phyloP scores from a whole-genome alignment of 2,329 filamentous ascomycete species.

The Trichoderma endophyticum region DNA sequence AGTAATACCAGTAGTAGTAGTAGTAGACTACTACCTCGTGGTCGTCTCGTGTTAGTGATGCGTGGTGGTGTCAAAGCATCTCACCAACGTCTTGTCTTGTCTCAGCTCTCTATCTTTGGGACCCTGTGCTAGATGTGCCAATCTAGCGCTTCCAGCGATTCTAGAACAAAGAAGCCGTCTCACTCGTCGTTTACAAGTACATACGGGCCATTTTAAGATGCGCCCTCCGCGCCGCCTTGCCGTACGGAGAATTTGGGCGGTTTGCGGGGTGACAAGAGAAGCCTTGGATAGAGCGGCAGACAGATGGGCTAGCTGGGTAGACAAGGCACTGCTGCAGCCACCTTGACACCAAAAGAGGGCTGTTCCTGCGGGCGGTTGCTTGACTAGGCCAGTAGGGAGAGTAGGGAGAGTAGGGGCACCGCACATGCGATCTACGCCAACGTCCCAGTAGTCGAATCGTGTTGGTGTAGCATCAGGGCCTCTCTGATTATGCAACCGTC shows the following conservation, averaged over 20 bases:
- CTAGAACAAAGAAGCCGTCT: slow-evolving; percentile 2
- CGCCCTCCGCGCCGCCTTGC: slow-evolving; percentile 9
- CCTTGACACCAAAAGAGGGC: neutral
- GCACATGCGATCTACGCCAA: neutral
- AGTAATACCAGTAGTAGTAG: neutral
- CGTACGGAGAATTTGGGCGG: slow-evolving; percentile 9
- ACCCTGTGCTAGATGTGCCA: neutral
- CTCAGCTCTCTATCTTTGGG: neutral
- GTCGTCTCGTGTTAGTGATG: neutral
- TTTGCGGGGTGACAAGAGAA: slow-evolving; percentile 8
- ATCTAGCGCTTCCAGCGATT: neutral
- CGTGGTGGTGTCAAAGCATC: neutral
- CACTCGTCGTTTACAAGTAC: neutral
- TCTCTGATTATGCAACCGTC: neutral
- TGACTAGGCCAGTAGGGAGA: neutral
- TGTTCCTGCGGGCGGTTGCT: slow-evolving; percentile 13
- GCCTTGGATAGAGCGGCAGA: slow-evolving; percentile 1
- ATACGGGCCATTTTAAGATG: neutral
- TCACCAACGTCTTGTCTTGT: neutral
- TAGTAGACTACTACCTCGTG: neutral
- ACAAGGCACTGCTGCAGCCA: slow-evolving; percentile 9
- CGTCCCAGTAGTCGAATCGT: neutral
- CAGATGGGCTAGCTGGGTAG: neutral
- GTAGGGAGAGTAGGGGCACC: neutral
- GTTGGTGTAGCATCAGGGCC: neutral